Evolutionary conservation across 176 grass and related monocot species (phyloP).

Genomic region (Oryza glumipatula): DNA sequence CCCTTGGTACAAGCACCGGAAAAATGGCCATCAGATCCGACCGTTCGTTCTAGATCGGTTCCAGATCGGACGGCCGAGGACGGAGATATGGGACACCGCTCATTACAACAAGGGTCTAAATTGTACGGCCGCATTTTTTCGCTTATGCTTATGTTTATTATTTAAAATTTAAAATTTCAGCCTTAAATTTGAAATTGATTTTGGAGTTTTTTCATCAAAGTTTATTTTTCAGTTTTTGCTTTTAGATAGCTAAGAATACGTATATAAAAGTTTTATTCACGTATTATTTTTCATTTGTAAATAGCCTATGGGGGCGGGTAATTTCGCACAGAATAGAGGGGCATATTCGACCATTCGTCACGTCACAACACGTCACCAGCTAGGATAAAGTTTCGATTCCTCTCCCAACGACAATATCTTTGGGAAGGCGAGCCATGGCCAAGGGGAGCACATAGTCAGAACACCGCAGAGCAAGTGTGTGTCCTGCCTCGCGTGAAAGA

Average conservation of each 20-base stretch:
- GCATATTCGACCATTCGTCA: no score
- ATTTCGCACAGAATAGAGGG: neutral
- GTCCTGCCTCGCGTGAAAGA: constrained; percentile 30
- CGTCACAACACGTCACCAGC: neutral
- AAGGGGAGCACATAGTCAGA: neutral
- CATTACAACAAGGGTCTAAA: neutral
- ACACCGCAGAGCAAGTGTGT: neutral
- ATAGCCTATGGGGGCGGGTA: neutral
- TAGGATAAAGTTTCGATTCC: constrained; percentile 20
- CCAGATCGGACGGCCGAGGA: neutral
- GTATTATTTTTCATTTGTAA: no score
- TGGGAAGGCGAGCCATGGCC: neutral
- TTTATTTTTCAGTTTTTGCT: no score
- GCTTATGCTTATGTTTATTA: no score
- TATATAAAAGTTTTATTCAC: no score
- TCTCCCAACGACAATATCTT: constrained; percentile 26
- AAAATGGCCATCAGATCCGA: neutral
- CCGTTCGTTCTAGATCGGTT: neutral
- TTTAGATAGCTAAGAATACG: no score
- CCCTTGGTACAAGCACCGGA: neutral
- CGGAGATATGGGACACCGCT: neutral
- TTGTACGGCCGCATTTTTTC: neutral
- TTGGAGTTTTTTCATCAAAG: no score
- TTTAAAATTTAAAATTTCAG: no score
- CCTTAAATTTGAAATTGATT: no score